Conservation (phyloP, 139 green algal species). For the Protoeuglena noctilucae region DNA sequence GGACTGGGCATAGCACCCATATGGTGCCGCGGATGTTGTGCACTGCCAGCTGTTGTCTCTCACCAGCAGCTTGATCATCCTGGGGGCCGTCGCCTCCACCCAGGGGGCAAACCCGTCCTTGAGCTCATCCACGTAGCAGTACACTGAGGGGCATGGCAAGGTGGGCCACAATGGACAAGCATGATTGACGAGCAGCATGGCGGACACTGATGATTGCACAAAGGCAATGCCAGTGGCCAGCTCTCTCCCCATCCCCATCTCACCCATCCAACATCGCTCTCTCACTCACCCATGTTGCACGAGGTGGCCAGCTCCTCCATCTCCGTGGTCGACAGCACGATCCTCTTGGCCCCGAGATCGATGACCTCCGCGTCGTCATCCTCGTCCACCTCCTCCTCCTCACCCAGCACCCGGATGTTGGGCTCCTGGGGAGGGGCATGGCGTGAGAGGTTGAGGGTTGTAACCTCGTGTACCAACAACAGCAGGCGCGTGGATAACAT, state of each 20-base stretch:
- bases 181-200: too few species aligned
- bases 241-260: too few species aligned
- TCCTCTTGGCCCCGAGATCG: constrained; percentile 50
- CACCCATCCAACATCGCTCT: too few species aligned
- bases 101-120: constrained; percentile 89
- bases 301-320: constrained; percentile 95
- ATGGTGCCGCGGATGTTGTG: too few species aligned
- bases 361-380: constrained; percentile 59
- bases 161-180: too few species aligned
- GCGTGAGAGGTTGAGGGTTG: background rate
- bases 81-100: constrained; percentile 44
- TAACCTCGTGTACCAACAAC: background rate
- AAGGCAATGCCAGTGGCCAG: too few species aligned
- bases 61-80: constrained; percentile 67
- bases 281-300: constrained; percentile 97
- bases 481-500: constrained; percentile 1
- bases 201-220: too few species aligned
- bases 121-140: constrained; percentile 93
- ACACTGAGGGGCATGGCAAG: too few species aligned
- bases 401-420: constrained; percentile 9
- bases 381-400: constrained; percentile 44
- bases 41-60: too few species aligned
- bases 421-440: background rate
- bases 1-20: too few species aligned
- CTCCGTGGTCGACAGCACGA: constrained; percentile 52